Conservation (phyloP, 768 basidiomycete genomes). For the Tylopilus rubrobrunneus region DNA sequence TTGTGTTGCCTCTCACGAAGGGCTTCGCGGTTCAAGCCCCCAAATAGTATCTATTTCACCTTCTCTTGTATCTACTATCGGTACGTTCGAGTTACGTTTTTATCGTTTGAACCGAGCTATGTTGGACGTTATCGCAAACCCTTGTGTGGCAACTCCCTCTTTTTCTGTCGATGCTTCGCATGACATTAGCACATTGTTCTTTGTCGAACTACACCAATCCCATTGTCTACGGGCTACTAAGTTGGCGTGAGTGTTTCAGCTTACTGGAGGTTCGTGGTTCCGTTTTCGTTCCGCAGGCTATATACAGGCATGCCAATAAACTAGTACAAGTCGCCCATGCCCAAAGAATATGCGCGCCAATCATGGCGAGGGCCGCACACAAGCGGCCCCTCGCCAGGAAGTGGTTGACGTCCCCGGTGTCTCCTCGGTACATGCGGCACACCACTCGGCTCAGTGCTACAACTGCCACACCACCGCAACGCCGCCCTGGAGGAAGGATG, state of each 20-base stretch:
- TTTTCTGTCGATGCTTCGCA: too few species aligned
- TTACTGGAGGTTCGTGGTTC: too few species aligned
- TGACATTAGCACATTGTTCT: too few species aligned
- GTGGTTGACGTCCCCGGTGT: conserved; percentile 71
- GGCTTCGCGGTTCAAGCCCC: conserved; percentile 49
- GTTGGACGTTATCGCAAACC: neutral
- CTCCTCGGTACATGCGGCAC: conserved; percentile 29
- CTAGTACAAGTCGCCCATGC: too few species aligned
- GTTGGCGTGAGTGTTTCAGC: too few species aligned
- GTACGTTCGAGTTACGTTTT: neutral
- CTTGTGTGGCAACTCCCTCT: neutral
- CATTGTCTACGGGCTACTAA: too few species aligned
- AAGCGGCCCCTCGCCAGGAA: conserved; percentile 62
- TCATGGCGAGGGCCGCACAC: conserved; percentile 68
- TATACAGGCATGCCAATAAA: too few species aligned
- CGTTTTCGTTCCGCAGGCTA: too few species aligned
- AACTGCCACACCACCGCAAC: conserved; percentile 89
- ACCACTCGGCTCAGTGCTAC: conserved; percentile 40
- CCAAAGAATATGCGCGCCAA: conserved; percentile 83
- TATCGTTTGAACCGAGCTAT: neutral
- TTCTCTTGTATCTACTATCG: neutral
- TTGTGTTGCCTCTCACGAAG: conserved; percentile 38
- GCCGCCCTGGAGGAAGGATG: conserved; percentile 87
- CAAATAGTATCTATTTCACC: conserved; percentile 25
- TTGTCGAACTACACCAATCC: too few species aligned